Evolutionary conservation across 148 eudicot genomes (phyloP), one percentile per base, ranked within the genome.

Genomic region (Vaccinium myrtillus): DNA sequence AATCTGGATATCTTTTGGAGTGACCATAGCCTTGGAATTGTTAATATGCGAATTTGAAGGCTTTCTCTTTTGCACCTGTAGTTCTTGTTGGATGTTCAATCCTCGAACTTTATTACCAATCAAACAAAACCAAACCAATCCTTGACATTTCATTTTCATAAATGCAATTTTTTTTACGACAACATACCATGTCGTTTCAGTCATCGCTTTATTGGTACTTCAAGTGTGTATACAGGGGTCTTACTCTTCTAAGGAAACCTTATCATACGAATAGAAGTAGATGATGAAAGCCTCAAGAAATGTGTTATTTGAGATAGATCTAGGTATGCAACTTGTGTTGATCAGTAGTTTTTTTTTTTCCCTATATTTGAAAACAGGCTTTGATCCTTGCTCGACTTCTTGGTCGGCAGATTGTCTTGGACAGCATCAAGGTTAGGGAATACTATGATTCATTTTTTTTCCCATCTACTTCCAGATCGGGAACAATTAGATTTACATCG

Each of bases 321-420:
- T 25, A 54, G 9, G 8, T 27, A 46, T 39, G 32, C 16, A 56
- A 25, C 36, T 15, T 54, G 32, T 83, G 13, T 55, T 86, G 46
- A 78, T 43, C 43, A 11, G 4, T 79, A 69, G 39, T 4, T 5
- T 6, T 56, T 48, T 70, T 80, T 67, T 81, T n/a, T n/a, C n/a
- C 75, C 70, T 58, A 15, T 75, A 30, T 77, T 15, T 82, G 50
- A 88, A 88, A 69, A 85, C 91, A 97, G 99, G 98, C 96, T 69
- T 86, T 97, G 89, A 97, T 97, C 90, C 93, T 97, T 86, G 94
- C 95, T 82, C 94, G 99, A 54, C 98, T 97, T 88, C 93, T 97
- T 77, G 98, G 99, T 77, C 88, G 83, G 82, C 92, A 90, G 59
- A 88, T 97, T 51, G 87, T 92, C 73, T 30, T 95, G 93, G 91